phyloP scores from a whole-genome alignment of 345 rosid species.

The Conringia planisiliqua region DNA sequence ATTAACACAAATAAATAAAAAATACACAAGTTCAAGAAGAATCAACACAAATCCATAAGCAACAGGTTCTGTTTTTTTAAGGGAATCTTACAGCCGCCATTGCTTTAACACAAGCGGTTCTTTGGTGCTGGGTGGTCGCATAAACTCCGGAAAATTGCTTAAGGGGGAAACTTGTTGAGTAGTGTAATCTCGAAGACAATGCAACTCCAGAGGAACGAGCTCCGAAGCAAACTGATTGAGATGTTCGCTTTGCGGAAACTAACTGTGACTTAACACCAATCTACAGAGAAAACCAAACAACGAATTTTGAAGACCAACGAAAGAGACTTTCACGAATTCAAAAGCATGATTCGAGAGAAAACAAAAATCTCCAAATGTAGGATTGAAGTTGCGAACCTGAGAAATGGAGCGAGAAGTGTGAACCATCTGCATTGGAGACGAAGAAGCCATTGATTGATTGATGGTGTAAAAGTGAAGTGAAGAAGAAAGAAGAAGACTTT shows the following conservation, averaged over 20 bases:
- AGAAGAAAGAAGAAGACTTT: not conserved
- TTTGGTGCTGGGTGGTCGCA: conserved; percentile 33
- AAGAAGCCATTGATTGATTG: conserved; percentile 48
- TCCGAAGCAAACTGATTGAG: conserved; percentile 28
- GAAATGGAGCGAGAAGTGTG: conserved; percentile 39
- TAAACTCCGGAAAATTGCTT: conserved; percentile 38
- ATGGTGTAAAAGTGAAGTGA: not conserved
- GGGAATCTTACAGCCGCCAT: conserved; percentile 45
- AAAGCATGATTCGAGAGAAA: not conserved
- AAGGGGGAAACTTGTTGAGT: conserved; percentile 41
- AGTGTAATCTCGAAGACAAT: conserved; percentile 46
- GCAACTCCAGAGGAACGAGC: conserved; percentile 34
- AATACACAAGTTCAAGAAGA: not conserved
- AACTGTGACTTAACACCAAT: conserved; percentile 33
- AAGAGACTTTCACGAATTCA: not conserved
- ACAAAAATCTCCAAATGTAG: not conserved
- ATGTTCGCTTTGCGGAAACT: conserved; percentile 15
- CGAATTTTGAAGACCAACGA: not conserved
- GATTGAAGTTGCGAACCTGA: conserved; percentile 38
- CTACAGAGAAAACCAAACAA: conserved; percentile 29
- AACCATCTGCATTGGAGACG: conserved; percentile 48
- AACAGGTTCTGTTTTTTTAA: not conserved
- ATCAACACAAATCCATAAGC: not conserved
- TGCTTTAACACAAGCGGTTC: conserved; percentile 49
- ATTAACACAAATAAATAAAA: not conserved